Percentiles rank a stretch among this genome's conserved stretches.
These are phyloP conservation scores for Kodamaea neixiangensis DNA, from an alignment of 805 yeast species.

Conservation along the genomic window DNA sequence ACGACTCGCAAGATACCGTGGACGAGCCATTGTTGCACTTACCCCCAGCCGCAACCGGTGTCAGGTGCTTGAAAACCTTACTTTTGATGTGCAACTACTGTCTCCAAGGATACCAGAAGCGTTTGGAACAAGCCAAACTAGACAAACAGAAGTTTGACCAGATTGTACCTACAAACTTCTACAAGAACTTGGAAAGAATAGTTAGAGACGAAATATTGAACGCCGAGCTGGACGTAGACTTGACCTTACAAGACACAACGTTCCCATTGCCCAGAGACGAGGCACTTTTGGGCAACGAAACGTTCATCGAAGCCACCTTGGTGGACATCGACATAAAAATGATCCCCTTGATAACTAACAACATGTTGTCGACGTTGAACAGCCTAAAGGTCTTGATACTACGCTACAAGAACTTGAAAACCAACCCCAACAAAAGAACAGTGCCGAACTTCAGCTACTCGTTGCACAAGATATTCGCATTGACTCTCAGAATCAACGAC, in stretches of 20 bases:
- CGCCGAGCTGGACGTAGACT: slow-evolving; percentile 25
- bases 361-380: slow-evolving; percentile 30
- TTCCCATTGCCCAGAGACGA: slow-evolving; percentile 19
- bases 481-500: slow-evolving; percentile 51
- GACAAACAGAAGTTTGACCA: slow-evolving; percentile 18
- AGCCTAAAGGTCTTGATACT: slow-evolving; percentile 22
- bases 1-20: slow-evolving; percentile 38
- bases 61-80: slow-evolving; percentile 30
- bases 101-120: slow-evolving; percentile 39
- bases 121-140: slow-evolving; percentile 30
- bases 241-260: slow-evolving; percentile 22
- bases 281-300: slow-evolving; percentile 16
- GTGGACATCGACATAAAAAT: slow-evolving; percentile 43
- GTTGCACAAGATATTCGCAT: slow-evolving; percentile 48
- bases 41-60: slow-evolving; percentile 26
- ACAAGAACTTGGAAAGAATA: slow-evolving; percentile 21
- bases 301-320: slow-evolving; percentile 25
- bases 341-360: slow-evolving; percentile 26
- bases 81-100: slow-evolving; percentile 29
- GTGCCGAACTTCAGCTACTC: slow-evolving; percentile 41
- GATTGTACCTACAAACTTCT: slow-evolving; percentile 12
- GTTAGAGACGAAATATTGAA: slow-evolving; percentile 22
- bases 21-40: slow-evolving; percentile 32
- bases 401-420: slow-evolving; percentile 22
- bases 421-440: slow-evolving; percentile 9